Conservation (phyloP, 768 basidiomycete genomes). For the Boletus rubropictus region DNA sequence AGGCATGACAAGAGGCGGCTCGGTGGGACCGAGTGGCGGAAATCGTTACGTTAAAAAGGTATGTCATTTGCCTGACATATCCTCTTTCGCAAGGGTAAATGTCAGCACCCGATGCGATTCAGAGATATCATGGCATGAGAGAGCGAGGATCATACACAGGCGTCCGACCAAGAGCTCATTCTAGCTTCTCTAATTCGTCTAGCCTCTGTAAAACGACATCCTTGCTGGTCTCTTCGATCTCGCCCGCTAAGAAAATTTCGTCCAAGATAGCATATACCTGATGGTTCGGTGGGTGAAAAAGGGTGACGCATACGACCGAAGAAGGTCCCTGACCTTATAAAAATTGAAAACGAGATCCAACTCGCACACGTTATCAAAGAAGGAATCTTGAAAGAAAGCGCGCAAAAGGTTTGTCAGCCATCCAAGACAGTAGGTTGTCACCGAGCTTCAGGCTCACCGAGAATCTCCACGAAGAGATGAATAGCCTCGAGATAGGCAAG, state of each 20-base stretch:
- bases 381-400: conserved; percentile 61
- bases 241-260: conserved; percentile 96
- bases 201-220: conserved; percentile 88
- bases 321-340: conserved; percentile 63
- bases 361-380: conserved; percentile 99
- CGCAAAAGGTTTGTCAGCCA: neutral
- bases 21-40: neutral
- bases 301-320: neutral
- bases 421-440: neutral
- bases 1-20: too few relatives aligned
- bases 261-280: conserved; percentile 98
- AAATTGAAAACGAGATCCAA: conserved; percentile 98
- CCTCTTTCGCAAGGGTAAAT: conserved; percentile 6
- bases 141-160: conserved; percentile 6
- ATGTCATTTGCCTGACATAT: neutral
- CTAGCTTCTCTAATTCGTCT: conserved; percentile 90
- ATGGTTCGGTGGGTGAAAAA: neutral
- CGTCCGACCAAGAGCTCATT: conserved; percentile 38
- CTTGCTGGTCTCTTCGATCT: conserved; percentile 97
- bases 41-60: neutral
- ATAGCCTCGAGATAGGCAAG: conserved; percentile 96
- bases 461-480: conserved; percentile 95
- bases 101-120: conserved; percentile 11
- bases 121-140: conserved; percentile 5
- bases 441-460: conserved; percentile 52